Base-by-base conservation (phyloP, 2,329 filamentous ascomycete genomes). In the Metarhizium guizhouense region DNA sequence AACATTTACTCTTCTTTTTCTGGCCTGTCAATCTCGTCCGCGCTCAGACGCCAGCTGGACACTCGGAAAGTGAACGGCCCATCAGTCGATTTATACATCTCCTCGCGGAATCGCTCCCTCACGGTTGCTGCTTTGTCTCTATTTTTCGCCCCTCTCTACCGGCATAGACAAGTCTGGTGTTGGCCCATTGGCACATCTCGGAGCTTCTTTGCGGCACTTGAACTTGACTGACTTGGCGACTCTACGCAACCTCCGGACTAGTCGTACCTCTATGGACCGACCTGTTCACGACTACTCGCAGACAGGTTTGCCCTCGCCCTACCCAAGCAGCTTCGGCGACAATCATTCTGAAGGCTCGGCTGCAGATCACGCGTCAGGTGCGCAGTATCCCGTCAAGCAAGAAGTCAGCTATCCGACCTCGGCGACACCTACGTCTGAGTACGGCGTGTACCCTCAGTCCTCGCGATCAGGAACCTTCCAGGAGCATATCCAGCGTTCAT, bases 341-440 rank as follows among this genome's bases (percentile, higher is more conserved):
- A 76, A 82, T 75, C 82, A 86, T 80, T 92, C 90, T 91, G 90
- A 95, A 87, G 85, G 81, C 72, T 83, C 86, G 72, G 76, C 81
- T 76, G 84, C 88, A 94, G 92, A 95, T 87, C 89, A 90, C 81
- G 81, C 87, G 76, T 89, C 91, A 88, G 87, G 88, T 87, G 88
- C 88, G 76, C 88, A 93, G 75, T 95, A 95, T 76, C 80, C 88
- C 65, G 84, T 85, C 68, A 87, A 88, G 70, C 86, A 88, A 77
- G 91, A 96, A 77, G 84, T 85, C 68, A 86, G 81, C 71, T 89
- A 90, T 72, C 86, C 87, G 58, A 80, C 85, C 60, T 85, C 87
- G 64, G 88, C 87, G 65, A 95, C 91, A 60, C 90, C 91, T 57
- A 91, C 89, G 61, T 92, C 91, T 61, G 90, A 95, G 69, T 95